Conservation (phyloP, 139 green algal species). For the Zygnema circumcarinatum region DNA sequence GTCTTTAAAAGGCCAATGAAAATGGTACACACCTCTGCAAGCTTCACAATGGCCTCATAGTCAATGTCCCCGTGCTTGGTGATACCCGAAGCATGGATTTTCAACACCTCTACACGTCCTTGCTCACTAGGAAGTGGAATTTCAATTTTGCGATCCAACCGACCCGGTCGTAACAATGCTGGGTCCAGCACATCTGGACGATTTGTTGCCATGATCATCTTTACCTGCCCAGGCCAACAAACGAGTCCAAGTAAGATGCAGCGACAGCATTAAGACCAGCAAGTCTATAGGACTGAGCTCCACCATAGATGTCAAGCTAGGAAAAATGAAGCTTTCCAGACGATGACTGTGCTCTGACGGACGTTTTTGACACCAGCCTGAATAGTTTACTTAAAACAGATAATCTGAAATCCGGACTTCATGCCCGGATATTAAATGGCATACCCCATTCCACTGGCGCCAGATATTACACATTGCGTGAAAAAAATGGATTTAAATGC, state of each 20-base stretch:
- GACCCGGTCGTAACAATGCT: constrained; percentile 92
- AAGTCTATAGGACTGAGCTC: not conserved
- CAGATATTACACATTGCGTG: no score
- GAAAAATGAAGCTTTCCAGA: not conserved
- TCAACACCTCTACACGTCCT: constrained; percentile 95
- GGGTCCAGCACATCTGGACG: constrained; percentile 94
- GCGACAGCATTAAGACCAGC: not conserved
- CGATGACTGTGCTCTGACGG: no score
- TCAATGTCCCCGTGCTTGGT: constrained; percentile 99
- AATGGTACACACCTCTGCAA: constrained; percentile 79
- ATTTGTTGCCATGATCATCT: constrained; percentile 76
- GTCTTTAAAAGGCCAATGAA: no score
- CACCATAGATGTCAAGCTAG: not conserved
- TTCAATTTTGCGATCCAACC: constrained; percentile 97
- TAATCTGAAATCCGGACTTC: no score
- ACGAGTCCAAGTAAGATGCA: not conserved
- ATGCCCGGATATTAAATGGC: no score
- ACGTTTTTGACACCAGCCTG: no score
- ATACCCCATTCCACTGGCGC: no score
- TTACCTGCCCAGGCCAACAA: constrained; percentile 55
- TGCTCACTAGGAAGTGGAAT: constrained; percentile 99
- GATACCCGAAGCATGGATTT: constrained; percentile 94
- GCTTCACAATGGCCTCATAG: constrained; percentile 96
- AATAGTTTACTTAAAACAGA: no score
- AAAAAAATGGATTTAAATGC: no score